These are phyloP conservation scores for Periglandula ipomoeae DNA, from an alignment of 2,329 filamentous ascomycete species.

Conservation along the genomic window DNA sequence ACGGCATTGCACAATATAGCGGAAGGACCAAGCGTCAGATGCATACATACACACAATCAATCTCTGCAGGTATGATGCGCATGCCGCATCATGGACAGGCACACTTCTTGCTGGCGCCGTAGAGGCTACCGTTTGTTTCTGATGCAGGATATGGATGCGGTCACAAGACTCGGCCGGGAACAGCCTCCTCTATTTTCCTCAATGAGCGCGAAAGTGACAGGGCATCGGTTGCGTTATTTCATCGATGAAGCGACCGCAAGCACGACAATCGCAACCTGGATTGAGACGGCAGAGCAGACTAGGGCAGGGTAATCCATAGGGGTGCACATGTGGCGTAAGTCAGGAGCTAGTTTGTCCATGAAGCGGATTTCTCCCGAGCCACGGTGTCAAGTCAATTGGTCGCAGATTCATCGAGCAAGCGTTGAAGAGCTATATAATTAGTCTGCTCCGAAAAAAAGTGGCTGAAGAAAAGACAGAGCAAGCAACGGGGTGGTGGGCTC, in stretches of 20 bases:
- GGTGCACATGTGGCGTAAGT: too few species aligned
- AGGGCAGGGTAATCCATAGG: too few species aligned
- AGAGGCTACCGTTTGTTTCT: too few species aligned
- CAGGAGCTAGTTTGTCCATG: background rate
- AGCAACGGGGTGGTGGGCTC: background rate
- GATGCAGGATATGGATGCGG: background rate
- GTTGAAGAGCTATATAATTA: background rate
- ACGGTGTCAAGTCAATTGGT: background rate
- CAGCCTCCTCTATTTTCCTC: background rate
- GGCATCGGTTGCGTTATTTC: background rate
- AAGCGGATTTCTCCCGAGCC: background rate
- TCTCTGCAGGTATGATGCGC: conserved; percentile 4
- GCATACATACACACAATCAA: background rate
- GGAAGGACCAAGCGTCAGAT: background rate
- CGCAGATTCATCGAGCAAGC: background rate
- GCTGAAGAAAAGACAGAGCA: background rate
- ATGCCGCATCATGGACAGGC: background rate
- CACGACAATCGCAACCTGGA: too few species aligned
- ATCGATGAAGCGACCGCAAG: background rate
- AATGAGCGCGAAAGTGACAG: background rate
- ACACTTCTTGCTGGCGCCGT: too few species aligned
- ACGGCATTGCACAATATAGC: too few species aligned
- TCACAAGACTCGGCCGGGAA: background rate
- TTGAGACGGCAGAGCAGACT: too few species aligned
- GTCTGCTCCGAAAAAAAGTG: background rate